Evolutionary conservation across 768 basidiomycete species (phyloP), one percentile per base, ranked within the genome.

Genomic region (Paxillus rubicundulus): DNA sequence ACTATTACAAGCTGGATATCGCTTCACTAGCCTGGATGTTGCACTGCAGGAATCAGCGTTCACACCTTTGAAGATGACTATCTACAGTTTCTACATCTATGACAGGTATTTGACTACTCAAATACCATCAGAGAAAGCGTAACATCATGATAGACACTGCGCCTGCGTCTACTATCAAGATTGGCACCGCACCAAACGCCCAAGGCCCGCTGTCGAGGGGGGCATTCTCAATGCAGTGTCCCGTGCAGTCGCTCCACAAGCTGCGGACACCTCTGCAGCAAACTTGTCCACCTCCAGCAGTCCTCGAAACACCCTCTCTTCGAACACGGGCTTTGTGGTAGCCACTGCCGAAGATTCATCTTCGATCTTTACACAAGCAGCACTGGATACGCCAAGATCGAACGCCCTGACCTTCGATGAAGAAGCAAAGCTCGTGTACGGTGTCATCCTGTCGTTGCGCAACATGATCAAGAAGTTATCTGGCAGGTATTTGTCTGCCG

Each of bases 401-500:
- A 81, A 73, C 55, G 76, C 82, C 4, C 74, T 99, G 17, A 77
- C 96, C 6, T 98, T 99, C 60, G 97, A 99, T 64, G 97, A 99
- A 69, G 96, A 99, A 70, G 87, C 87, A 1, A 99, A 99, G 67
- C 80, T 99, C 55, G 95, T 99, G 0, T 99, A 98, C 67, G 97
- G 97, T 50, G 91, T 99, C 49, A 78, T 98, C 13, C 75, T 98
- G 39, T 94, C 92, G 7, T 66, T 99, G 60, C 74, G 92, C 49
- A 94, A 92, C 69, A 96, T 98, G 94, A 77, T 96, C 65, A 96
- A 85, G 77, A 98, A 97, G 70, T 71, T 99, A 9, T 89, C 95
- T 12, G 86, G 88, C 60, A 80, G 86, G 96, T 59, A 74, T 61
- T 32, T 24, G 12, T 6, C 30, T 2, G n/a, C 46, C 33, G 30